These are phyloP conservation scores for Kickxella alabastrina DNA, from an alignment of 192 early-diverging fungal genomes.

Conservation along the genomic window DNA sequence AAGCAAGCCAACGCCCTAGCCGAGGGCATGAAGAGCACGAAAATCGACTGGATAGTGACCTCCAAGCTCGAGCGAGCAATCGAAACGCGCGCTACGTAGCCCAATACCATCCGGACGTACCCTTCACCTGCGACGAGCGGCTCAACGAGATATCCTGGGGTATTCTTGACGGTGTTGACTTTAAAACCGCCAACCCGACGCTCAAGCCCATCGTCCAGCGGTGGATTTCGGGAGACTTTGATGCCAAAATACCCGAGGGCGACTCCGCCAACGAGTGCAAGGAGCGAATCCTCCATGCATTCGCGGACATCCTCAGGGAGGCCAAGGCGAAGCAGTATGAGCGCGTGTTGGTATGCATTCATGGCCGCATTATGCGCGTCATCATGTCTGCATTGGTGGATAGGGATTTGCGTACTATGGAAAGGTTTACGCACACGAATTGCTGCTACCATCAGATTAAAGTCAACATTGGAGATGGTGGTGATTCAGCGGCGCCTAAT, in stretches of 20 bases:
- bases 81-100: constrained; percentile 28
- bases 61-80: constrained; percentile 33
- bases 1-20: constrained; percentile 28
- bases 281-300: constrained; percentile 19
- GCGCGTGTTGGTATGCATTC: constrained; percentile 27
- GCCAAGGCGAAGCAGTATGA: constrained; percentile 9
- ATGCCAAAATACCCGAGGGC: constrained; percentile 29
- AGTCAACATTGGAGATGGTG: constrained; percentile 13
- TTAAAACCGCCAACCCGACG: constrained; percentile 4
- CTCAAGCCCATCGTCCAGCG: constrained; percentile 8
- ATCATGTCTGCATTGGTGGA: constrained; percentile 39
- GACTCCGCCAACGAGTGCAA: constrained; percentile 42
- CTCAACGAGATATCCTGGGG: constrained; percentile 51
- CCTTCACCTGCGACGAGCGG: constrained; percentile 26
- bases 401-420: constrained; percentile 36
- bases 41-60: constrained; percentile 39
- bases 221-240: constrained; percentile 35
- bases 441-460: constrained; percentile 42
- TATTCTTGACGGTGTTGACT: constrained; percentile 22
- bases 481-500: neutral
- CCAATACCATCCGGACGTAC: constrained; percentile 17
- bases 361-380: constrained; percentile 45
- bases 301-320: constrained; percentile 19
- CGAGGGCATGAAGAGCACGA: constrained; percentile 14
- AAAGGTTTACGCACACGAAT: constrained; percentile 31